These are phyloP conservation scores for Ogataea degrootiae DNA, from an alignment of 805 yeast species.

Conservation along the genomic window DNA sequence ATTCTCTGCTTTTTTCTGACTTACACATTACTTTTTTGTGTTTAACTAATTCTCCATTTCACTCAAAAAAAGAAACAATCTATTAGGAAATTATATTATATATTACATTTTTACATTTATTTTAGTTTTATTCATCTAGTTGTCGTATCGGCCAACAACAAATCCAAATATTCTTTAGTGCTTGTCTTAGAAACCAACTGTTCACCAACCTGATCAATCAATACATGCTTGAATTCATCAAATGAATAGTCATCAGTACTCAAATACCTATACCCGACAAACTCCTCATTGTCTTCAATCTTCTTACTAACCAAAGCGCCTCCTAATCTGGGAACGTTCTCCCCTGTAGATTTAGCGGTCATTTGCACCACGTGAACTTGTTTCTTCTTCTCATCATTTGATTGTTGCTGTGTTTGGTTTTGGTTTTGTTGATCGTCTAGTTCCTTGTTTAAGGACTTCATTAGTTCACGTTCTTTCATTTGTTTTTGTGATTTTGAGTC, in stretches of 20 bases:
- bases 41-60: no score
- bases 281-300: slow-evolving; percentile 56
- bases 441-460: slow-evolving; percentile 35
- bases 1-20: no score
- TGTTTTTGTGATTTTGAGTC: slow-evolving; percentile 31
- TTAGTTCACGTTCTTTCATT: slow-evolving; percentile 38
- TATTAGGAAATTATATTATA: neutral
- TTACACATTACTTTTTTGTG: no score
- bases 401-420: neutral
- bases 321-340: slow-evolving; percentile 55
- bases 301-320: slow-evolving; percentile 68
- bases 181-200: slow-evolving; percentile 21
- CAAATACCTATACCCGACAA: slow-evolving; percentile 40
- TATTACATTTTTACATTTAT: neutral
- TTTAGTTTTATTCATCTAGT: neutral
- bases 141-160: slow-evolving; percentile 23
- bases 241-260: slow-evolving; percentile 33
- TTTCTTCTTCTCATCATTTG: slow-evolving; percentile 20
- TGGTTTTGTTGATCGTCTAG: slow-evolving; percentile 30
- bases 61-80: neutral
- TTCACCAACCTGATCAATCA: slow-evolving; percentile 19
- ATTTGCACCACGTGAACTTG: slow-evolving; percentile 66
- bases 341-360: slow-evolving; percentile 64
- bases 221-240: slow-evolving; percentile 19
- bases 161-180: slow-evolving; percentile 29